Base-by-base conservation (phyloP, 106 monocot species). In the Dendrobium chrysotoxum region DNA sequence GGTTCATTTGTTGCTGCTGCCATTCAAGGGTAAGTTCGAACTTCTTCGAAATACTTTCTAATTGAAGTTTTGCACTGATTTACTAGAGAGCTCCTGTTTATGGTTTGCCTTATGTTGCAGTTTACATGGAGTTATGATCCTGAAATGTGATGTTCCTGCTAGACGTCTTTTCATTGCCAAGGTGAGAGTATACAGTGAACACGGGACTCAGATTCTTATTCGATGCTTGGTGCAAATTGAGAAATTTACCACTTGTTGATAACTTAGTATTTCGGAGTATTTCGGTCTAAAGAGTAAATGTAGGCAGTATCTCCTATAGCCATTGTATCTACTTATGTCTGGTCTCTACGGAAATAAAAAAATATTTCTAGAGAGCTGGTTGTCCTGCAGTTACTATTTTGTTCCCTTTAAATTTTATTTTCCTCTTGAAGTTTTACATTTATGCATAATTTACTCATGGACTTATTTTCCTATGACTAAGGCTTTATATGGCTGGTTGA, bases 111-210 rank as follows among this genome's bases (percentile, higher is more conserved):
- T 20, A 44, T 75, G 71, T 67, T 78, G 70, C 93, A 97, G 96
- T 65, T 93, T 92, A 18, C 80, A 86, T 84, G 92, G 94, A 53
- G 79, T 97, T 67, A 54, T 88, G 68, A 85, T 97, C 85, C 79
- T 97, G 40, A 87, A 75, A 28, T 94, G 89, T 66, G 77, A 92
- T 47, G 82, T 83, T 31, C 26, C 80, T 47, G 25, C 72, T 55
- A 84, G 67, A 84, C 86, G 25, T 54, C 77, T 97, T 81, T 80
- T 81, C 61, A 26, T 87, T 71, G 39, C 79, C 39, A 94, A 86
- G 93, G 96, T 97, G 77, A 87, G 76, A 75, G 10, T 13, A 13
- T 50, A 50, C 58, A 35, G 70, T 70, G 30, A 70, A 17, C 31
- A 12, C 35, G 35, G 61, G 23, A 61, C n/a, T 61, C 21, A n/a